Percentiles rank a stretch among this genome's conserved stretches.
phyloP scores from a whole-genome alignment of 257 asterid species.

The Solanum ossicruentum region DNA sequence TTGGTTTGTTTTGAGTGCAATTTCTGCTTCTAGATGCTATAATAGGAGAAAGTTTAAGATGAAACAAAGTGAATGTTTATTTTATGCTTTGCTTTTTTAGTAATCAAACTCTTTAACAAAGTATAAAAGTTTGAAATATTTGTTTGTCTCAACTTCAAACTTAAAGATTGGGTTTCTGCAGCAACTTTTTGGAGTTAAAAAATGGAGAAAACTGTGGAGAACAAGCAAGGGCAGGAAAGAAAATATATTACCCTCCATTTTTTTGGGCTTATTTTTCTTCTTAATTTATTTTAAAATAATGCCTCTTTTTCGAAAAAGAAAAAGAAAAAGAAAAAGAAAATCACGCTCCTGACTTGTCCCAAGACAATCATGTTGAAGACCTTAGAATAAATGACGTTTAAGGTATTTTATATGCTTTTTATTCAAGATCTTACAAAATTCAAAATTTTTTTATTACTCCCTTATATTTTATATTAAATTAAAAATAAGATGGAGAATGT shows the following conservation, averaged over 20 bases:
- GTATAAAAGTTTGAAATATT: neutral
- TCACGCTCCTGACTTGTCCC: too few species aligned
- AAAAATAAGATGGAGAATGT: neutral
- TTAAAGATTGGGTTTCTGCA: neutral
- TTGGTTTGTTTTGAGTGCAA: neutral
- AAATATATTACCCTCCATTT: neutral
- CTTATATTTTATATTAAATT: neutral
- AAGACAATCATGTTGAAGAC: too few species aligned
- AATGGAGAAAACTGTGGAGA: neutral
- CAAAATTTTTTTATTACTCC: neutral
- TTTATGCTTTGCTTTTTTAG: neutral
- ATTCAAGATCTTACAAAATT: neutral
- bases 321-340: too few species aligned
- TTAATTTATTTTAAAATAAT: too few species aligned
- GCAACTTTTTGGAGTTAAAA: neutral
- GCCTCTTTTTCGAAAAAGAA: too few species aligned
- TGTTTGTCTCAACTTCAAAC: neutral
- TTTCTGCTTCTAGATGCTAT: neutral
- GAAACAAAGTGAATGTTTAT: neutral
- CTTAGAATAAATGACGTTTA: too few species aligned
- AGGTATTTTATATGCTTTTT: too few species aligned
- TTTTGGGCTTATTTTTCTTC: neutral
- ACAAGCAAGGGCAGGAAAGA: neutral
- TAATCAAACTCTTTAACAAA: neutral
- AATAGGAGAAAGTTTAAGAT: neutral